Conservation (phyloP, 1,139 yeast species). For the Taphrina wiesneri region DNA sequence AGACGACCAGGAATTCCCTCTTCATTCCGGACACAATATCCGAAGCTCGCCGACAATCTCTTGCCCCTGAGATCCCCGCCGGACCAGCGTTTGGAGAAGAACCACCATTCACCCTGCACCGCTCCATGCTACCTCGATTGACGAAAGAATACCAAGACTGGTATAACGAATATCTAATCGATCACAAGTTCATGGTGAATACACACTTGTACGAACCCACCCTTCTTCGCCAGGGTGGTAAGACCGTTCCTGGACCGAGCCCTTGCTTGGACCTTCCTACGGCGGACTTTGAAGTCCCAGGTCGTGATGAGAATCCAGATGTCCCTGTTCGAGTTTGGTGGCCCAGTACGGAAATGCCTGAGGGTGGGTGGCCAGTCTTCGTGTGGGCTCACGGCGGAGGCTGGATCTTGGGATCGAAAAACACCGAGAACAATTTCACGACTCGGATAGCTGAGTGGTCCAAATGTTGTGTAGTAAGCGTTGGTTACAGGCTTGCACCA, state of each 20-base stretch:
- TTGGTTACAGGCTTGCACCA: conserved; percentile 52
- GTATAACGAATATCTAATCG: conserved; percentile 31
- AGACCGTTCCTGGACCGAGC: conserved; percentile 22
- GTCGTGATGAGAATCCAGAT: conserved; percentile 17
- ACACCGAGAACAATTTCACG: conserved; percentile 53
- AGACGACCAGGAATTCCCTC: not conserved
- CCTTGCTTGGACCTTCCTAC: conserved; percentile 23
- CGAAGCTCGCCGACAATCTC: conserved; percentile 20
- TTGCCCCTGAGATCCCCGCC: conserved; percentile 21
- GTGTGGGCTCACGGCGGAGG: conserved; percentile 57
- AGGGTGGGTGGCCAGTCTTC: conserved; percentile 52
- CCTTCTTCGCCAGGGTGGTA: conserved; percentile 24
- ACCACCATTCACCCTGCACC: conserved; percentile 28
- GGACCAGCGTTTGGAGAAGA: conserved; percentile 29
- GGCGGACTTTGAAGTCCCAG: conserved; percentile 26
- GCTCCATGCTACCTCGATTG: conserved; percentile 16
- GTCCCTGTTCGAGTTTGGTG: conserved; percentile 51
- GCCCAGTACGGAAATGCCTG: conserved; percentile 49
- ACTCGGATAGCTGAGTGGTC: conserved; percentile 50
- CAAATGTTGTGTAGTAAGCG: conserved; percentile 46
- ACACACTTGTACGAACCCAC: conserved; percentile 29
- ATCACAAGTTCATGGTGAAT: conserved; percentile 32
- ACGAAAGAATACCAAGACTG: conserved; percentile 20
- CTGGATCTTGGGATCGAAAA: conserved; percentile 54
- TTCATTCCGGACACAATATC: conserved; percentile 12